Evolutionary conservation across 2,329 filamentous ascomycete species (phyloP).

Genomic region (Helicocarpus griseus): DNA sequence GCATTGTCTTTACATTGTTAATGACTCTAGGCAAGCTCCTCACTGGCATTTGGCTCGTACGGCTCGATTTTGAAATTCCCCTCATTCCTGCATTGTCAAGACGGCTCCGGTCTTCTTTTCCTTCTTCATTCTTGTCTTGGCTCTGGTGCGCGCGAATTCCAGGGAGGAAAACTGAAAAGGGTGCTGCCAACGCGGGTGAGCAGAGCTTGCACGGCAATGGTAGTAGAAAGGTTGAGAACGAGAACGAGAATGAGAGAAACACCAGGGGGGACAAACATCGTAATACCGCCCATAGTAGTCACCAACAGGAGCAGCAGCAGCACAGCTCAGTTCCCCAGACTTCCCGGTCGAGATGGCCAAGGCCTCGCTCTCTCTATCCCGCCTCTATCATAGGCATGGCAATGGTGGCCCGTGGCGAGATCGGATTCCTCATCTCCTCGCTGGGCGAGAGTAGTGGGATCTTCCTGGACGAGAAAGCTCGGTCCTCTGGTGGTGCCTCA

Average conservation of each 20-base stretch:
- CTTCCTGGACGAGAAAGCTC: constrained; percentile 21
- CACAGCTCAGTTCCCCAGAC: background rate
- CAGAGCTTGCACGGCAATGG: background rate
- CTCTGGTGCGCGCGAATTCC: background rate
- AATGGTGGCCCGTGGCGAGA: constrained; percentile 72
- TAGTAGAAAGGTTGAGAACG: no score
- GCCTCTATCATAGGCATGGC: constrained; percentile 55
- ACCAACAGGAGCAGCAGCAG: background rate
- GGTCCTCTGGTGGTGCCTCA: constrained; percentile 21
- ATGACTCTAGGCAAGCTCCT: constrained; percentile 57
- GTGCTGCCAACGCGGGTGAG: background rate
- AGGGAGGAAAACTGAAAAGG: background rate
- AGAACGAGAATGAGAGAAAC: background rate
- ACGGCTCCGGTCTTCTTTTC: background rate
- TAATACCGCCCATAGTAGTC: background rate
- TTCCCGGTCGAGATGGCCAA: constrained; percentile 18
- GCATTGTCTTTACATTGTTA: constrained; percentile 59
- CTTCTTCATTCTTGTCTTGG: background rate
- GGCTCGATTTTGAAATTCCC: background rate
- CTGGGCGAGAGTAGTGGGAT: constrained; percentile 50
- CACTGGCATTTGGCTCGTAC: constrained; percentile 49
- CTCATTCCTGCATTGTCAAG: background rate
- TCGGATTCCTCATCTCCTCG: constrained; percentile 66
- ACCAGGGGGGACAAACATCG: background rate
- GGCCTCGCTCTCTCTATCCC: constrained; percentile 56